Evolutionary conservation across 257 asterid species (phyloP).

Genomic region (Asclepias syriaca): DNA sequence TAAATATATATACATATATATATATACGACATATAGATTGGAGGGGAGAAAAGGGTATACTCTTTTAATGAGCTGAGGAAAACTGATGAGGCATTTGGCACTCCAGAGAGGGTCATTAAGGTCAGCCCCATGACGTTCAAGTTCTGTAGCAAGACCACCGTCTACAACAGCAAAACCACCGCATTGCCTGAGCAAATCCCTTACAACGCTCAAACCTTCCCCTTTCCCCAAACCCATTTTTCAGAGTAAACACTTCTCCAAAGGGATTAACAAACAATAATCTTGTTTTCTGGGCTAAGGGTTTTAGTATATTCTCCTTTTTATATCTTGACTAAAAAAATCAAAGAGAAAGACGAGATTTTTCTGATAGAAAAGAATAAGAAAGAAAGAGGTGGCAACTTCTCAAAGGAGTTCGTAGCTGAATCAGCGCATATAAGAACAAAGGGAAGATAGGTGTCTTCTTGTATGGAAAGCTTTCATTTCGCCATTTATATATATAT

Average conservation of each 20-base stretch:
- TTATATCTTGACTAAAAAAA: neutral
- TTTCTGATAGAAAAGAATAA: too few species aligned
- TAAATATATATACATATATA: neutral
- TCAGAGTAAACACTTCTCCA: neutral
- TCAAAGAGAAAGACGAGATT: neutral
- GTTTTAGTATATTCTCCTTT: neutral
- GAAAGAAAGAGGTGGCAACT: neutral
- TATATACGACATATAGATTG: neutral
- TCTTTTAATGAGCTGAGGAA: constrained; percentile 68
- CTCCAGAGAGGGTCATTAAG: constrained; percentile 83
- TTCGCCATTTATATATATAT: constrained; percentile 6
- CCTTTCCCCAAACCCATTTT: constrained; percentile 27
- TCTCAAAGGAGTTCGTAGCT: constrained; percentile 8
- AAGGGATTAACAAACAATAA: neutral
- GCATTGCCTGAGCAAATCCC: constrained; percentile 54
- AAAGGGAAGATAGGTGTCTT: neutral
- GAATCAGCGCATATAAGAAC: neutral
- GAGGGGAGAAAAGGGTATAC: constrained; percentile 18
- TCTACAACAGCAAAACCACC: constrained; percentile 68
- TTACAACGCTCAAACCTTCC: constrained; percentile 22
- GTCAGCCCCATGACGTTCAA: constrained; percentile 63
- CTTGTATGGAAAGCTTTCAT: neutral
- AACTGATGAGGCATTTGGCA: constrained; percentile 69
- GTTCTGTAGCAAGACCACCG: constrained; percentile 93
- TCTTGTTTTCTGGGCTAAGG: neutral